These are phyloP conservation scores for Epithele typhae DNA, from an alignment of 768 basidiomycete genomes.

Conservation along the genomic window DNA sequence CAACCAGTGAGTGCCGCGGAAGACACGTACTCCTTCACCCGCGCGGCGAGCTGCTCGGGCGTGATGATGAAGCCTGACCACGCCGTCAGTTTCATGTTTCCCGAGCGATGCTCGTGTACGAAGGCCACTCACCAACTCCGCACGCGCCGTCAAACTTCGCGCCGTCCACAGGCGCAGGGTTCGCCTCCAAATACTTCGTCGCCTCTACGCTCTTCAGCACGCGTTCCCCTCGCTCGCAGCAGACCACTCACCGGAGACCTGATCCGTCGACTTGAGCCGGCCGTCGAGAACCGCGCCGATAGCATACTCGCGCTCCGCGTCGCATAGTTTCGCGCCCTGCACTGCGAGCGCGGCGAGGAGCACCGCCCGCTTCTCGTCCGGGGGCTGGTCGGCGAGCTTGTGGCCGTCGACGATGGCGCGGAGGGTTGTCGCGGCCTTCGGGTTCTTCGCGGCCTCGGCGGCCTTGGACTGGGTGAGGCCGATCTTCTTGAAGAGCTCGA, in stretches of 20 bases:
- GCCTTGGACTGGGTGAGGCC: conserved; percentile 77
- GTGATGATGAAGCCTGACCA: conserved; percentile 74
- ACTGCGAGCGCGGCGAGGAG: conserved; percentile 66
- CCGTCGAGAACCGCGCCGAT: conserved; percentile 67
- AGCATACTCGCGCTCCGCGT: conserved; percentile 55
- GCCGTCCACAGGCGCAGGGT: conserved; percentile 58
- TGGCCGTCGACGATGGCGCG: conserved; percentile 63
- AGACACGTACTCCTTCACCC: conserved; percentile 55
- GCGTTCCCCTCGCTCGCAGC: neutral
- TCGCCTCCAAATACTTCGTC: conserved; percentile 65
- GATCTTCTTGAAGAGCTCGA: conserved; percentile 67
- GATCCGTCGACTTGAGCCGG: conserved; percentile 75
- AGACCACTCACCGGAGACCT: conserved; percentile 69
- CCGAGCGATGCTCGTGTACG: neutral
- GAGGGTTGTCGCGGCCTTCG: conserved; percentile 70
- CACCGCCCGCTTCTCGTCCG: conserved; percentile 76
- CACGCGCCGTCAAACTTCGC: conserved; percentile 71
- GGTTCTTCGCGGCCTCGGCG: conserved; percentile 73
- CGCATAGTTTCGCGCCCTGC: conserved; percentile 56
- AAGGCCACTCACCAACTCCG: conserved; percentile 65
- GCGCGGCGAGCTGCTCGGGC: conserved; percentile 50
- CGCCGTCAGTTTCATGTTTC: neutral
- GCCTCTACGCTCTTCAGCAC: conserved; percentile 47
- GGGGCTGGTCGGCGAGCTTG: conserved; percentile 37
- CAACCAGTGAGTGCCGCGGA: conserved; percentile 62